A percentile compares a stretch with the other conserved stretches of the same genome.
Evolutionary conservation across 768 basidiomycete species (phyloP).

Genomic region (Lanmaoa pseudosensibilis): DNA sequence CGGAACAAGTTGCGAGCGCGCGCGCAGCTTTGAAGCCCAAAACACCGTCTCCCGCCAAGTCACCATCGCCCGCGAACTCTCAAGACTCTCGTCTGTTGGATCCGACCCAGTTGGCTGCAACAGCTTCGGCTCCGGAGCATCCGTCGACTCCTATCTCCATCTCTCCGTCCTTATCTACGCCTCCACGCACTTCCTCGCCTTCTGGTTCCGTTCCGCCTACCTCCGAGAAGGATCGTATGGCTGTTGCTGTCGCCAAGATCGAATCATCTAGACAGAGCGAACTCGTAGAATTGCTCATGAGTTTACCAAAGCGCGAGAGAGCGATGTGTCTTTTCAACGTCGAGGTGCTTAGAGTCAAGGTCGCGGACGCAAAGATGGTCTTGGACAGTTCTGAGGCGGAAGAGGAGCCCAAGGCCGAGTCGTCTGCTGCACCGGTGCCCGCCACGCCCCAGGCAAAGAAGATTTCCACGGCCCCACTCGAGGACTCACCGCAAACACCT

Average conservation of each 20-base stretch:
- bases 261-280: slow-evolving; percentile 61
- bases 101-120: slow-evolving; percentile 61
- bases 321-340: slow-evolving; percentile 90
- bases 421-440: slow-evolving; percentile 37
- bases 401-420: slow-evolving; percentile 36
- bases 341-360: slow-evolving; percentile 73
- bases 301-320: slow-evolving; percentile 82
- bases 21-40: slow-evolving; percentile 39
- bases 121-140: slow-evolving; percentile 87
- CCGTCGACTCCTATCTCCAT: slow-evolving; percentile 84
- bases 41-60: slow-evolving; percentile 45
- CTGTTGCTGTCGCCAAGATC: slow-evolving; percentile 61
- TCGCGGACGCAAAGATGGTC: slow-evolving; percentile 80
- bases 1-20: slow-evolving; percentile 57
- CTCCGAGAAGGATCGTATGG: slow-evolving; percentile 76
- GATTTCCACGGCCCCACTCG: slow-evolving; percentile 36
- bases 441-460: slow-evolving; percentile 69
- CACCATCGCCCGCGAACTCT: slow-evolving; percentile 54
- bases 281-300: slow-evolving; percentile 79
- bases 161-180: slow-evolving; percentile 71
- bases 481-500: slow-evolving; percentile 69
- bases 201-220: slow-evolving; percentile 56
- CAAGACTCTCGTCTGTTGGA: slow-evolving; percentile 75
- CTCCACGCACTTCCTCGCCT: slow-evolving; percentile 82
- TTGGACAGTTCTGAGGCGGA: slow-evolving; percentile 71